Evolutionary conservation across 352 stramenopile genomes (phyloP), one percentile per base, ranked within the genome.

Genomic region (Plasmopara viticola): DNA sequence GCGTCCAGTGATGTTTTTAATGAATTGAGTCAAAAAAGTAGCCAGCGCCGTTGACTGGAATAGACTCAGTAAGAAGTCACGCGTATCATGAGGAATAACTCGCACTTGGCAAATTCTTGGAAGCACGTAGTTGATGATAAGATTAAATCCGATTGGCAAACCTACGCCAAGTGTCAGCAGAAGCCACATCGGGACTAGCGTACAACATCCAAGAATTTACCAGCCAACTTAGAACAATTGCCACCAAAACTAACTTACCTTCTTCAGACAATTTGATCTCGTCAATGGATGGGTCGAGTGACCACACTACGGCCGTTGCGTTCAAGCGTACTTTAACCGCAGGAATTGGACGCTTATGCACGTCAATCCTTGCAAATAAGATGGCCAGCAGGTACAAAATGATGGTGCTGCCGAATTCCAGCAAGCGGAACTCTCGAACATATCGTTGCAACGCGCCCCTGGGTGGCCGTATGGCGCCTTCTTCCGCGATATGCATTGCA

Each of bases 1-100:
- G 45, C 82, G 73, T n/a, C 82, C 82, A 0, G 74, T 83, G 34
- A 79, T 73, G 59, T 82, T 83, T 54, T 93, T 93, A 3, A 70
- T 75, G 44, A 93, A 87, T 34, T 90, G 77, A 30, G 82, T 93
- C 2, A 89, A 52, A 29, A 86, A 51, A 39, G 62, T 65, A 8
- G 68, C 57, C 9, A 92, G 54, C 4, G 69, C 60, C 25, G 64
- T 57, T 7, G 75, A 80, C 47, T 82, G 69, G 35, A 82, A 60
- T n/a, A 90, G 45, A 50, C 66, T 86, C 15, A 93, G 57, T 40
- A 88, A 44, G 41, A 93, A 90, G 52, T 90, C 79, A 4, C 82
- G 75, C 6, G 78, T 85, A 58, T 93, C 79, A 58, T 90, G 72
- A 6, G 60, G 59, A 39, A 90, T 86, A 9, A 81, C 41, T 10